Base-by-base conservation (phyloP, 768 basidiomycete genomes). In the Baorangia bicolor region DNA sequence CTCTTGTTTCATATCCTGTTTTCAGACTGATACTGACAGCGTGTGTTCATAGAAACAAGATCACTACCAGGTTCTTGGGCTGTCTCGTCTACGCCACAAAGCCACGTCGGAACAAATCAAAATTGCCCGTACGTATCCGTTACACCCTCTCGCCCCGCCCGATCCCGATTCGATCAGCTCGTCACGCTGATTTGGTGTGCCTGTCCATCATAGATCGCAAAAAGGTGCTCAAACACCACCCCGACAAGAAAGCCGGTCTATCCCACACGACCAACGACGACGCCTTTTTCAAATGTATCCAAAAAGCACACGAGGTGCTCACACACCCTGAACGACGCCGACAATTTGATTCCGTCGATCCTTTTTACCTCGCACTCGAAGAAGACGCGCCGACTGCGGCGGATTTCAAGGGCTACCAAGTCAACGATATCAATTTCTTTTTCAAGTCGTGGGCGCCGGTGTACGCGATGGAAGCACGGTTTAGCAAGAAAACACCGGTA, bases 261-360 rank as follows among this genome's bases (percentile, higher is more conserved):
- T 83, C 84, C 34, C 84, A 86, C 64, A 90, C 91, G 64, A 87
- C 92, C 55, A 96, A 98, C 77, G 95, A 98, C 73, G 96, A 99
- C 65, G 87, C 87, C 0, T 98, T 99, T 81, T 99, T 99, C 90
- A 99, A 99, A 76, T 99, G 97, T 72, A 98, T 99, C 63, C 88
- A 92, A 76, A 99, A 99, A 74, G 96, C 96, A n/a, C 84, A 90
- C 74, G 97, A 99, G 64, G 87, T 94, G 39, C 86, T 99, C 53
- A 88, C 86, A 42, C 82, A 96, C 74, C 68, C 85, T 21, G 94
- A 98, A 69, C 87, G 87, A 65, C 86, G 94, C 54, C 86, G 92
- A 44, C 94, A 98, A 72, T 99, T 96, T 75, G 97, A 99, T 74
- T 95, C 93, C 3, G 92, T 97, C 51, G 96, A 99, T 74, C 90